phyloP scores from a whole-genome alignment of 495 filamentous ascomycete genomes.

The Penicillium dipodomyicola region DNA sequence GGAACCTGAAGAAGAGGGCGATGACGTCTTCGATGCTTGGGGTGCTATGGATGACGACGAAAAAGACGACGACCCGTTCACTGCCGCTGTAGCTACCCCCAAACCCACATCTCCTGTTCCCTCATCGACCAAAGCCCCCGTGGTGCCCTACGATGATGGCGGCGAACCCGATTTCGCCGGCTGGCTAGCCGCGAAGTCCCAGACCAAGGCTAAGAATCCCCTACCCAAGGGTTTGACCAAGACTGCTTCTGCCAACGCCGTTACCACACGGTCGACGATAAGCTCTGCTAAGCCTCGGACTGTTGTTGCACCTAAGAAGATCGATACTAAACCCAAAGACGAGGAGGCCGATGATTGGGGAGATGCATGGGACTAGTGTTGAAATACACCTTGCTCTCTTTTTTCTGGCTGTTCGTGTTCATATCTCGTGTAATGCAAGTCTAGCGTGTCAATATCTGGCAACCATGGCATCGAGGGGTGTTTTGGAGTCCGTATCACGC shows the following conservation, averaged over 20 bases:
- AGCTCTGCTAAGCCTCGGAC: constrained; percentile 42
- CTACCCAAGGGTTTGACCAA: constrained; percentile 77
- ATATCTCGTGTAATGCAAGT: neutral
- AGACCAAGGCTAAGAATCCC: constrained; percentile 67
- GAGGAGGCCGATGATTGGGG: constrained; percentile 53
- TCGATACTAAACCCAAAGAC: constrained; percentile 52
- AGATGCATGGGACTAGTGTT: constrained; percentile 51
- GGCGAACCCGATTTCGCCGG: constrained; percentile 92
- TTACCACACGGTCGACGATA: constrained; percentile 33
- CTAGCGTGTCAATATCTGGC: neutral
- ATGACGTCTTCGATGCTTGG: constrained; percentile 65
- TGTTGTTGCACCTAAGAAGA: constrained; percentile 42
- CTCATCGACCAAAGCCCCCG: constrained; percentile 28
- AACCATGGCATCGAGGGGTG: neutral
- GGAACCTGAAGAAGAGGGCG: constrained; percentile 44
- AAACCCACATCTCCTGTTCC: constrained; percentile 34
- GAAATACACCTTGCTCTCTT: neutral
- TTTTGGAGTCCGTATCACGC: neutral
- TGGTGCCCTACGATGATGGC: constrained; percentile 69
- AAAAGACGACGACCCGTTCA: constrained; percentile 48
- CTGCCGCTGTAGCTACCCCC: constrained; percentile 36
- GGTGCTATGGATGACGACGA: constrained; percentile 67
- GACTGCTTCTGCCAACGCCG: constrained; percentile 31
- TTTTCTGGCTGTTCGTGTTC: constrained; percentile 1
- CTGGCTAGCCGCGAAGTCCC: constrained; percentile 80